phyloP scores from a whole-genome alignment of 306 rosid species.

The Hylodesmum podocarpum region DNA sequence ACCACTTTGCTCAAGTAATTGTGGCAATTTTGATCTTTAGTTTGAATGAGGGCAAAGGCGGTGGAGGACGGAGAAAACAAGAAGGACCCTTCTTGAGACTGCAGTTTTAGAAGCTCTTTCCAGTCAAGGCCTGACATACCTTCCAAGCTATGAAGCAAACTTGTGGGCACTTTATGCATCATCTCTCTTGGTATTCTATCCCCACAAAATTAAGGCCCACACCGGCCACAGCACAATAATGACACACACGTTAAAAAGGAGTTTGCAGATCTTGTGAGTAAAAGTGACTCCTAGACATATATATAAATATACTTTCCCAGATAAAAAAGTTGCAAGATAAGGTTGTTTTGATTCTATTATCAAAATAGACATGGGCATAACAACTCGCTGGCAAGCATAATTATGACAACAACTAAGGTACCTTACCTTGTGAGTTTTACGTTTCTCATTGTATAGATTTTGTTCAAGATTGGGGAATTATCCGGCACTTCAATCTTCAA shows the following conservation, averaged over 20 bases:
- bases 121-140: slow-evolving; percentile 85
- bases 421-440: slow-evolving; percentile 87
- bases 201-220: slow-evolving; percentile 35
- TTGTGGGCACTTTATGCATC: slow-evolving; percentile 86
- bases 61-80: slow-evolving; percentile 93
- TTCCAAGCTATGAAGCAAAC: slow-evolving; percentile 93
- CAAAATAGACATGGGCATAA: slow-evolving; percentile 31
- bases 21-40: slow-evolving; percentile 66
- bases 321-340: slow-evolving; percentile 29
- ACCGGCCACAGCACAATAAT: slow-evolving; percentile 30
- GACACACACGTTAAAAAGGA: slow-evolving; percentile 20
- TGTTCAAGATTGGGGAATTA: slow-evolving; percentile 59
- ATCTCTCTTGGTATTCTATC: slow-evolving; percentile 84
- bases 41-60: slow-evolving; percentile 84
- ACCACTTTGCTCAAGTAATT: slow-evolving; percentile 56
- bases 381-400: slow-evolving; percentile 29
- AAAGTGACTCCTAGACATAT: background rate
- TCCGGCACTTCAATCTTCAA: slow-evolving; percentile 55
- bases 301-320: slow-evolving; percentile 7
- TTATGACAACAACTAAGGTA: slow-evolving; percentile 31
- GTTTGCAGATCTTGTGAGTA: background rate
- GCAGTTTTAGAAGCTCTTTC: slow-evolving; percentile 83
- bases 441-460: slow-evolving; percentile 62
- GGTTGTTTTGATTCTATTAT: slow-evolving; percentile 41
- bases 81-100: slow-evolving; percentile 86